These are phyloP conservation scores for Mortierella sp. DNA, from an alignment of 371 early-diverging fungal species.

Conservation along the genomic window DNA sequence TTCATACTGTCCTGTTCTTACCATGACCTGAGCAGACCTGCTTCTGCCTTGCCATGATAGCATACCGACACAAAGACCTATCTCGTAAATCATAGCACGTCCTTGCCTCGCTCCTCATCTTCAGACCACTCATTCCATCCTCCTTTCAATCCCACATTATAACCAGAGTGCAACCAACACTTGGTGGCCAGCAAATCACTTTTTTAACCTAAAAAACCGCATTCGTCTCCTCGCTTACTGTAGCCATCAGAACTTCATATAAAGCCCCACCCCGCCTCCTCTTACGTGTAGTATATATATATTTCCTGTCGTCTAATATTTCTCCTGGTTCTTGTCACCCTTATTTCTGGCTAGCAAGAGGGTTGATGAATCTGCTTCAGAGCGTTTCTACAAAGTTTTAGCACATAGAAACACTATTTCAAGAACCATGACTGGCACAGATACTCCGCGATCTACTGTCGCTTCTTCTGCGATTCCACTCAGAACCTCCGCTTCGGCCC, in stretches of 20 bases:
- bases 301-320: background rate
- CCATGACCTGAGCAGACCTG: too few relatives aligned
- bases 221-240: background rate
- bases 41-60: too few relatives aligned
- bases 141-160: background rate
- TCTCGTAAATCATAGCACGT: too few relatives aligned
- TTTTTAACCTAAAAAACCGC: constrained; percentile 9
- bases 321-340: background rate
- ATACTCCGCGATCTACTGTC: constrained; percentile 2
- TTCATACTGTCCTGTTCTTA: background rate
- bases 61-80: too few relatives aligned
- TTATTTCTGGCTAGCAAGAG: background rate
- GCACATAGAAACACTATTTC: background rate
- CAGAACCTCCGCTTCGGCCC: background rate
- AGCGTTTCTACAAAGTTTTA: background rate
- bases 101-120: too few relatives aligned
- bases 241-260: background rate
- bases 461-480: background rate
- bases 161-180: background rate
- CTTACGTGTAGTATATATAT: background rate
- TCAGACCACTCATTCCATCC: background rate
- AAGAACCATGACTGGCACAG: background rate
- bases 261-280: background rate
- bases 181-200: background rate
- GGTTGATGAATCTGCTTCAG: background rate